Base-by-base conservation (phyloP, 495 filamentous ascomycete genomes). In the Xanthoparmelia taractica region DNA sequence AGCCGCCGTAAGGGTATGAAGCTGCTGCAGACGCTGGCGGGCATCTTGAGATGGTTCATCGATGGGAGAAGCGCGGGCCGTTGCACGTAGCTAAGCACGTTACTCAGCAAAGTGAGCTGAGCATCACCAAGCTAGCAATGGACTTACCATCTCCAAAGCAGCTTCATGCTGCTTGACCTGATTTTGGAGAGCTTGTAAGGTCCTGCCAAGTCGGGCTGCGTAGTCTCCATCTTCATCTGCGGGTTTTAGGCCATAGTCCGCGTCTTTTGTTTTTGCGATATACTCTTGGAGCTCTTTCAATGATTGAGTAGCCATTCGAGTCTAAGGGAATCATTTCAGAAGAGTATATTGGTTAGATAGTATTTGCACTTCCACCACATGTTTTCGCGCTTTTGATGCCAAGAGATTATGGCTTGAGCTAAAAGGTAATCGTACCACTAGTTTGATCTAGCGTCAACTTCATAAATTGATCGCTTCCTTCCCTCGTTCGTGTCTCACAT, bases 131-230 rank as follows among this genome's bases (percentile, higher is more conserved):
- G 57, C 72, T 59, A 71, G 66, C 41, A 57, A 64, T 45, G 58
- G 41, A 25, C 65, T 20, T 68, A 83, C 83, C 74, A 78, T 73
- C 60, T 80, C 78, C 50, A 93, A 67, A 20, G 81, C 80, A 67
- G 81, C 78, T 71, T 89, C 83, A 63, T 89, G 84, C 66, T 86
- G 82, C 59, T 76, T 80, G 27, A 91, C 84, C 70, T 79, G 82
- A 29, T 77, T 78, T 71, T 87, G 83, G 4, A 92, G 80, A 61
- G 84, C 80, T 63, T 79, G 76, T 40, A 92, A 57, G 1, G 88
- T 89, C 10, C 79, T 78, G 59, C 88, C 84, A 20, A 94, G 72
- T 68, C 83, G 83, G 55, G 65, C 72, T 41, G 75, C 72, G 66
- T 80, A 80, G 38, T 36, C 60, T 18, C 57, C 54, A 4, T 43